Percentiles rank a stretch among this genome's conserved stretches.
phyloP scores from a whole-genome alignment of 345 rosid species.

The Citrus sp. region DNA sequence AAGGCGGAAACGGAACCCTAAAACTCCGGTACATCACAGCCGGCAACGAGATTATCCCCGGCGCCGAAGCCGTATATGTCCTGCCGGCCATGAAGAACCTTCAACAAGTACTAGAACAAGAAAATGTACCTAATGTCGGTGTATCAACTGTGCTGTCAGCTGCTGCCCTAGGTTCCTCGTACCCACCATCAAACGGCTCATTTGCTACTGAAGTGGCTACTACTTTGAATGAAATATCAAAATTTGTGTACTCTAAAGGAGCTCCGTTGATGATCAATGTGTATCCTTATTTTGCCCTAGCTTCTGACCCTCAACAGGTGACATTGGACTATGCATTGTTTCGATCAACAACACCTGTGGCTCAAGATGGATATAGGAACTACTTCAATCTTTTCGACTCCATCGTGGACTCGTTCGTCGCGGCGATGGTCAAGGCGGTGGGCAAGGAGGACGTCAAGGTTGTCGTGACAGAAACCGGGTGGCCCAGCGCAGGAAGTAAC shows the following conservation, averaged over 20 bases:
- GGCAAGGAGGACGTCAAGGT: constrained; percentile 14
- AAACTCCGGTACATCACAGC: neutral
- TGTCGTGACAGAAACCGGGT: constrained; percentile 4
- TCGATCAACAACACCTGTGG: neutral
- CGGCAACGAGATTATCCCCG: constrained; percentile 1
- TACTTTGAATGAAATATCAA: neutral
- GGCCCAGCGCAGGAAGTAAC: constrained; percentile 13
- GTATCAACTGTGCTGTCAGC: neutral
- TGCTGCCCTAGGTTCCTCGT: neutral
- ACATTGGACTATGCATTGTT: constrained; percentile 19
- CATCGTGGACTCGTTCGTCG: constrained; percentile 18
- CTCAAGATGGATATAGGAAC: constrained; percentile 6
- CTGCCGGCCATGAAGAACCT: neutral
- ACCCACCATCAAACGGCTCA: neutral
- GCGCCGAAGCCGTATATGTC: neutral
- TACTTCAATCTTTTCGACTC: constrained; percentile 23
- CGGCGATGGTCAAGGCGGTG: constrained; percentile 20
- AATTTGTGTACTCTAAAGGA: constrained; percentile 19
- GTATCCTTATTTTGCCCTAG: constrained; percentile 18
- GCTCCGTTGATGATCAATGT: constrained; percentile 24
- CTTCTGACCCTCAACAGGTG: neutral
- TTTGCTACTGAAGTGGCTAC: neutral
- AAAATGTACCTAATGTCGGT: neutral
- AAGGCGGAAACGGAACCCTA: neutral
- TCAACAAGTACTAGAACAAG: neutral